These are phyloP conservation scores for Aspergillus sp. DNA, from an alignment of 2,329 filamentous ascomycete genomes.

Conservation along the genomic window DNA sequence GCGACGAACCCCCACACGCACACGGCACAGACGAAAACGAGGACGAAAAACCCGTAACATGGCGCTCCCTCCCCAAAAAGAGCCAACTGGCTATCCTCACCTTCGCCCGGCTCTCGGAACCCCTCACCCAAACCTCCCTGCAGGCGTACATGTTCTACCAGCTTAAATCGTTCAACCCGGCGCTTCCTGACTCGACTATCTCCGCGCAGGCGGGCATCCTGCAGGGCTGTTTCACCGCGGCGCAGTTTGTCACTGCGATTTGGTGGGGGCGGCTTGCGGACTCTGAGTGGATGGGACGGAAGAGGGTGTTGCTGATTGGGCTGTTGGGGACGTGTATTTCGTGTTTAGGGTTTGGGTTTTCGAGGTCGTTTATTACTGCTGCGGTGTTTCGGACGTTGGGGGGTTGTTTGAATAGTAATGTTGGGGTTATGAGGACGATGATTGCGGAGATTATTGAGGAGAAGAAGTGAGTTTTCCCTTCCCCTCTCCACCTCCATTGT, in stretches of 20 bases:
- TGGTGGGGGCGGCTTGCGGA: slow-evolving; percentile 71
- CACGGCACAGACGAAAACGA: not conserved
- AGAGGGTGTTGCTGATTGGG: slow-evolving; percentile 73
- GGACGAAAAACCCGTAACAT: slow-evolving; percentile 53
- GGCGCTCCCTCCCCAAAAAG: slow-evolving; percentile 71
- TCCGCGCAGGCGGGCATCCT: slow-evolving; percentile 73
- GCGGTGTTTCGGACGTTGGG: slow-evolving; percentile 63
- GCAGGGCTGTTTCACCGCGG: slow-evolving; percentile 72
- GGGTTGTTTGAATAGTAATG: slow-evolving; percentile 66
- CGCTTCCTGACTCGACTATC: slow-evolving; percentile 58
- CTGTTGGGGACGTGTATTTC: slow-evolving; percentile 64
- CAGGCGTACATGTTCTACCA: slow-evolving; percentile 85
- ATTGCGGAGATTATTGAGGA: slow-evolving; percentile 67
- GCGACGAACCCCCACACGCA: slow-evolving; percentile 5
- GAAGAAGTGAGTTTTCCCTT: slow-evolving; percentile 49
- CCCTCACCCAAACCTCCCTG: slow-evolving; percentile 72
- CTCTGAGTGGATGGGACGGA: slow-evolving; percentile 64
- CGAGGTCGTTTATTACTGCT: slow-evolving; percentile 57
- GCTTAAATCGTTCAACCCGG: slow-evolving; percentile 69
- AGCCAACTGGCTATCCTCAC: slow-evolving; percentile 73
- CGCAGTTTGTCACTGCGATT: slow-evolving; percentile 78
- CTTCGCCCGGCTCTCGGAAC: slow-evolving; percentile 74
- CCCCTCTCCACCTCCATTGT: not conserved
- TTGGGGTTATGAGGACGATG: slow-evolving; percentile 71
- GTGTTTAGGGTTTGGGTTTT: slow-evolving; percentile 66